These are phyloP conservation scores for Boletus sp. DNA, from an alignment of 1,284 basidiomycete species.

Conservation along the genomic window DNA sequence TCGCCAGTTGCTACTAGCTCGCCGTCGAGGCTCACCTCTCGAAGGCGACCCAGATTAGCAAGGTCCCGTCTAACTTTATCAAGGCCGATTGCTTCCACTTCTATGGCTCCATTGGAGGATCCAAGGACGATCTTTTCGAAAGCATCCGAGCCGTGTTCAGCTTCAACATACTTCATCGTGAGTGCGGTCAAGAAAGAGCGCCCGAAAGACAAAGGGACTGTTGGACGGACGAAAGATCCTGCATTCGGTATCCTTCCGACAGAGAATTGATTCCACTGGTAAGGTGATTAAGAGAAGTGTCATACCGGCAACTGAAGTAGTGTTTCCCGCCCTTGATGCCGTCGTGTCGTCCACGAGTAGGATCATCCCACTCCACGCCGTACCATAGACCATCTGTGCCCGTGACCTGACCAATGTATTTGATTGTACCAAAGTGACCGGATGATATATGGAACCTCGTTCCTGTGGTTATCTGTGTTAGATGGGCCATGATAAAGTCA, in stretches of 20 bases:
- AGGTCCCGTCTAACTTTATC: slow-evolving; percentile 75
- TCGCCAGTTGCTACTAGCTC: slow-evolving; percentile 59
- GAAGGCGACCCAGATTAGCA: slow-evolving; percentile 61
- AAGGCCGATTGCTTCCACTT: slow-evolving; percentile 83
- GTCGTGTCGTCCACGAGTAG: slow-evolving; percentile 79
- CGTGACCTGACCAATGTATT: slow-evolving; percentile 65
- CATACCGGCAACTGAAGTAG: slow-evolving; percentile 81
- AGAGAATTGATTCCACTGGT: slow-evolving; percentile 11
- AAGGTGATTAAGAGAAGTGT: slow-evolving; percentile 1
- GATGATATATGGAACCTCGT: slow-evolving; percentile 47
- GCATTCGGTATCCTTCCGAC: slow-evolving; percentile 46
- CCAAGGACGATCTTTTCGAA: slow-evolving; percentile 70
- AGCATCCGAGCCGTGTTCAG: slow-evolving; percentile 45
- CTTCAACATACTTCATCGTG: slow-evolving; percentile 69
- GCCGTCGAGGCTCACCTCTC: slow-evolving; percentile 75
- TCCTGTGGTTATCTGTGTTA: slow-evolving; percentile 35
- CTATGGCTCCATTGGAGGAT: slow-evolving; percentile 76
- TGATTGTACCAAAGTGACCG: slow-evolving; percentile 63
- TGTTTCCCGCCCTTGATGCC: slow-evolving; percentile 73
- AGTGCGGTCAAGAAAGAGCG: slow-evolving; percentile 75
- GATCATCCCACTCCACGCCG: slow-evolving; percentile 94
- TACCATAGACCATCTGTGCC: slow-evolving; percentile 75
- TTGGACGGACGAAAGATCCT: slow-evolving; percentile 74
- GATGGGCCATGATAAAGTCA: slow-evolving; percentile 6
- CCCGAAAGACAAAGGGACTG: slow-evolving; percentile 56